Evolutionary conservation across 2,329 filamentous ascomycete genomes (phyloP), one percentile per base, ranked within the genome.

Genomic region (Coniochaeta ligniaria): DNA sequence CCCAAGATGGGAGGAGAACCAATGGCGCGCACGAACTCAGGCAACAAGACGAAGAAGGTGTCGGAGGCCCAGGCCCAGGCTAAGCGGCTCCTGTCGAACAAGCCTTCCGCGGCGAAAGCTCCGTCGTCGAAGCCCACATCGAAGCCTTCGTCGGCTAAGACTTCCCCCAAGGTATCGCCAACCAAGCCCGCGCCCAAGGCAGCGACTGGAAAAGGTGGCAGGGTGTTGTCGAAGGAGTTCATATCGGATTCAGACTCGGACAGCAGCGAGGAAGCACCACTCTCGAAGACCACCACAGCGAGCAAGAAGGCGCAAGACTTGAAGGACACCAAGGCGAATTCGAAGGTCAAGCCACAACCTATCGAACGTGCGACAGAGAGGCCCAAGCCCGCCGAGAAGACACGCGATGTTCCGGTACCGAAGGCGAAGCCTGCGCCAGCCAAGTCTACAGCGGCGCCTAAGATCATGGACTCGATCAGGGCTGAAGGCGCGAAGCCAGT

Each of bases 201-300:
- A n/a, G 52, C 66, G 0, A 64, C 74, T 22, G 70, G 74, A 43
- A 80, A 75, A 58, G 75, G 73, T n/a, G 76, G 72, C 35, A 76
- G 77, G 33, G 73, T 79, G 56, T 72, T 84, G 8, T 86, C 83
- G 1, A 79, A 82, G 63, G 83, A 83, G 65, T 81, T 82, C 61
- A 77, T 86, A 36, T 74, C 78, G 31, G 83, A 85, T 64, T 83
- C 82, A 0, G 80, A 83, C 64, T 75, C 74, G n/a, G 82, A 80
- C 7, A 81, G 80, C 9, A 81, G 80, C 9, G 83, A 81, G 16
- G 80, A 82, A 35, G 76, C 78, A 38, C 74, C 76, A 1, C 69
- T 74, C 20, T 71, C 78, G 22, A 71, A 71, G n/a, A 73, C 71
- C 5, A 71, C 71, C 43, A 17, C 35, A 8, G 35, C 28, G 31